phyloP scores from a whole-genome alignment of 2,329 filamentous ascomycete genomes.

The Mycosphaerella sp. region DNA sequence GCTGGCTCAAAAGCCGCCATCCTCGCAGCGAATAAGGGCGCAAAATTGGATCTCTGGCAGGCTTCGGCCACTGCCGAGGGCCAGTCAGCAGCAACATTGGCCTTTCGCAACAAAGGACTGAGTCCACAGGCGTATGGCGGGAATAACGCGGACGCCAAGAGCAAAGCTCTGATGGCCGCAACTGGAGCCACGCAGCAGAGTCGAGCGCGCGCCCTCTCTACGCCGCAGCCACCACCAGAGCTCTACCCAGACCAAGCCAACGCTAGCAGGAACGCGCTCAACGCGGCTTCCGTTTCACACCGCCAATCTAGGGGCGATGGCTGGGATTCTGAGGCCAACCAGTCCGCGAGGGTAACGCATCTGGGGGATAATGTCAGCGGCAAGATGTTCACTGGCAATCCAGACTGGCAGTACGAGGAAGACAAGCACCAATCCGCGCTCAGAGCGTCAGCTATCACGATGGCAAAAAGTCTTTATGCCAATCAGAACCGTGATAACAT shows the following conservation, averaged over 20 bases:
- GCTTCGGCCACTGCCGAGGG: conserved; percentile 49
- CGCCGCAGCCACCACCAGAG: conserved; percentile 39
- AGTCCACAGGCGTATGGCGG: conserved; percentile 43
- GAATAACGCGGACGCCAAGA: conserved; percentile 47
- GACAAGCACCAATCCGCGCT: conserved; percentile 64
- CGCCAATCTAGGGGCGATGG: conserved; percentile 40
- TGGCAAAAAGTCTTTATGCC: conserved; percentile 82
- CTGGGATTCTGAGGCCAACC: conserved; percentile 46
- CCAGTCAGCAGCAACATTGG: conserved; percentile 62
- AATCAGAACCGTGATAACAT: conserved; percentile 44
- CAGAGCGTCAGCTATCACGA: conserved; percentile 75
- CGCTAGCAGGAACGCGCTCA: conserved; percentile 61
- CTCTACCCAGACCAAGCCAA: conserved; percentile 53
- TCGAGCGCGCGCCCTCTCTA: conserved; percentile 59
- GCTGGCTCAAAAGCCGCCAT: conserved; percentile 70
- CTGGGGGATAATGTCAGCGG: conserved; percentile 55
- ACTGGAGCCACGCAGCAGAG: conserved; percentile 64
- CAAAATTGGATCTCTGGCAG: conserved; percentile 47
- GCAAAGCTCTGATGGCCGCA: conserved; percentile 66
- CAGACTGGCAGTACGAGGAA: conserved; percentile 66
- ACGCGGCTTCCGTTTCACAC: conserved; percentile 64
- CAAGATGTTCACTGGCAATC: conserved; percentile 71
- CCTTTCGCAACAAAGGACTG: conserved; percentile 51
- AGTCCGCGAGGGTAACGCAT: conserved; percentile 58
- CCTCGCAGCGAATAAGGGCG: conserved; percentile 53